Percentiles rank a stretch among this genome's conserved stretches.
These are phyloP conservation scores for Albugo candida DNA, from an alignment of 352 stramenopile genomes.

Conservation along the genomic window DNA sequence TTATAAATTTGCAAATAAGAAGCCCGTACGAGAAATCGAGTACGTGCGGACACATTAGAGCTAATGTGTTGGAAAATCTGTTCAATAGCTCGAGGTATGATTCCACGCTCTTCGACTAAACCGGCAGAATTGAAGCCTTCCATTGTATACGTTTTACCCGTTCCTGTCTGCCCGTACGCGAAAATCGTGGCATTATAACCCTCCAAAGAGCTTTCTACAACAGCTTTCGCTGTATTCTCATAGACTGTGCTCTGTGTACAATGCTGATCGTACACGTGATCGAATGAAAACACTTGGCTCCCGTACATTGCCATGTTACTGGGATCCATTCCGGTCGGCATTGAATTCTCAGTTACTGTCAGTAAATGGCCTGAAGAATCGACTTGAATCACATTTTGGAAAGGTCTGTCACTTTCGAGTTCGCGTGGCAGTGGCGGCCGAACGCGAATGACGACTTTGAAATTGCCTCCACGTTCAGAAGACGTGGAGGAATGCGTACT, in stretches of 20 bases:
- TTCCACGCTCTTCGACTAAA: constrained; percentile 83
- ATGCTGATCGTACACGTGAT: constrained; percentile 87
- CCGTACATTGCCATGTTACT: constrained; percentile 41
- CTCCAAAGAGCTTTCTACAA: constrained; percentile 85
- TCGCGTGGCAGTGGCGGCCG: constrained; percentile 75
- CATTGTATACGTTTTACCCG: constrained; percentile 94
- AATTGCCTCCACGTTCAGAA: constrained; percentile 50
- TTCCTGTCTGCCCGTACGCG: constrained; percentile 80
- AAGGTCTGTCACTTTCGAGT: constrained; percentile 71
- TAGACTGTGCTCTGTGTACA: constrained; percentile 83
- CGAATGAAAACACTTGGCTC: constrained; percentile 85
- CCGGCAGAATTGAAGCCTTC: constrained; percentile 83
- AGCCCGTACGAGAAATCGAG: constrained; percentile 81
- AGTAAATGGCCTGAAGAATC: constrained; percentile 70
- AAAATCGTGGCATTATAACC: constrained; percentile 86
- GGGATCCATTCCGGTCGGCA: constrained; percentile 10
- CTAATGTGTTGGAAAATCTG: constrained; percentile 89
- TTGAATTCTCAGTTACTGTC: constrained; percentile 77
- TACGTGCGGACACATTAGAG: constrained; percentile 57
- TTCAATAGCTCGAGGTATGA: constrained; percentile 95
- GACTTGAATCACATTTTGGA: constrained; percentile 82
- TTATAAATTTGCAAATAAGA: constrained; percentile 93
- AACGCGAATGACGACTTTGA: constrained; percentile 87
- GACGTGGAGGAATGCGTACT: constrained; percentile 10
- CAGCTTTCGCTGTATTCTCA: constrained; percentile 82